Conservation (phyloP, 768 basidiomycete species). For the Tricholoma saponaceum region DNA sequence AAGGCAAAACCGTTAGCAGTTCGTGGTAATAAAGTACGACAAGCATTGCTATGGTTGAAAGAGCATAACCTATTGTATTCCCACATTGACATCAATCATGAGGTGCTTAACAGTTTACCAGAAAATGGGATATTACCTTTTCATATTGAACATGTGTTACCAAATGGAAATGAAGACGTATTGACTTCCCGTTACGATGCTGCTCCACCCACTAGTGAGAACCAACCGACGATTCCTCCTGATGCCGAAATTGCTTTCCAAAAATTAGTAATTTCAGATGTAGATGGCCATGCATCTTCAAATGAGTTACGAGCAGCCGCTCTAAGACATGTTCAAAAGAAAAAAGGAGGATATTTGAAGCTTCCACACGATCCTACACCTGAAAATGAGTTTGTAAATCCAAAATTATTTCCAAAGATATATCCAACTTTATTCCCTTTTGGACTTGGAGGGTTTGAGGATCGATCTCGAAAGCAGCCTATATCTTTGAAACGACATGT, state of each 20-base stretch:
- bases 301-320: neutral
- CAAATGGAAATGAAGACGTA: neutral
- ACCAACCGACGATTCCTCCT: too few species aligned
- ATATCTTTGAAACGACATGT: slow-evolving; percentile 31
- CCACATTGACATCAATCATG: neutral
- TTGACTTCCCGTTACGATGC: neutral
- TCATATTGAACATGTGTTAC: slow-evolving; percentile 4
- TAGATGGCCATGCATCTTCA: neutral
- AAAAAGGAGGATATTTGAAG: neutral
- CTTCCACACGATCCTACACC: neutral
- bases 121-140: neutral
- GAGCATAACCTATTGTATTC: neutral
- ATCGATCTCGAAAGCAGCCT: neutral
- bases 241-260: neutral
- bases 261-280: neutral
- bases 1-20: too few species aligned
- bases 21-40: too few species aligned
- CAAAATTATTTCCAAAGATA: slow-evolving; percentile 31
- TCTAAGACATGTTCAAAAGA: neutral
- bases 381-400: slow-evolving; percentile 32
- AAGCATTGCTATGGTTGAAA: neutral
- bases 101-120: neutral
- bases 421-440: slow-evolving; percentile 41
- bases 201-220: too few species aligned
- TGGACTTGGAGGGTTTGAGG: neutral